These are phyloP conservation scores for Pythium diclinum DNA, from an alignment of 352 stramenopile species.

Conservation along the genomic window DNA sequence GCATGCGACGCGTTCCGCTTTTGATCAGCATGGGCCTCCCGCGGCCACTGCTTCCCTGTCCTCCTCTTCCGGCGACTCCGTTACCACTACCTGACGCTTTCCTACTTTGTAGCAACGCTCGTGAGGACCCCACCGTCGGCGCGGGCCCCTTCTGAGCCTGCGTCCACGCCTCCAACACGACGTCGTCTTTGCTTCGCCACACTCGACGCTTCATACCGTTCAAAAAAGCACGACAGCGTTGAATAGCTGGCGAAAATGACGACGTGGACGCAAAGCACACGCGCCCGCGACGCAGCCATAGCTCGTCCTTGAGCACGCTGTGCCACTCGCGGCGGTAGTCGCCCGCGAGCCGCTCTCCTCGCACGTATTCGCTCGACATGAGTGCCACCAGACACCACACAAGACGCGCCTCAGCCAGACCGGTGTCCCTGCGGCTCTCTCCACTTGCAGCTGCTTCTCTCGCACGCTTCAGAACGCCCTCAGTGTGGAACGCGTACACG, in stretches of 20 bases:
- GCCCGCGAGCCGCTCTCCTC: conserved; percentile 30
- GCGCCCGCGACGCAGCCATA: conserved; percentile 52
- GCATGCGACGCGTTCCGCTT: conserved; percentile 23
- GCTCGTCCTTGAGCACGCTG: conserved; percentile 52
- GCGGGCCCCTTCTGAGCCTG: neutral
- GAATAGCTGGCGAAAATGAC: conserved; percentile 36
- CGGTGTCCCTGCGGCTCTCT: neutral
- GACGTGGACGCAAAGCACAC: conserved; percentile 53
- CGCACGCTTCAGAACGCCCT: conserved; percentile 14
- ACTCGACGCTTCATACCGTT: conserved; percentile 56
- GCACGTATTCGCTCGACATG: conserved; percentile 51
- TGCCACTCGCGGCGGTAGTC: conserved; percentile 51
- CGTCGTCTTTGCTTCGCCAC: conserved; percentile 26
- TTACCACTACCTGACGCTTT: neutral
- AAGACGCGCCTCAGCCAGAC: conserved; percentile 27
- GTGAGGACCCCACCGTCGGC: neutral
- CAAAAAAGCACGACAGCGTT: conserved; percentile 49
- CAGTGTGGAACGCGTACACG: conserved; percentile 50
- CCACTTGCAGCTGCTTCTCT: neutral
- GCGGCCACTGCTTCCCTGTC: neutral
- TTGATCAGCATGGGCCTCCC: conserved; percentile 16
- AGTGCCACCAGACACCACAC: conserved; percentile 55
- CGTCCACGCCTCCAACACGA: conserved; percentile 27
- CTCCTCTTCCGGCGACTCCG: neutral
- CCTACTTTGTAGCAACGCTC: neutral